Base-by-base conservation (phyloP, 352 stramenopile genomes). In the Hyaloperonospora brassicae region DNA sequence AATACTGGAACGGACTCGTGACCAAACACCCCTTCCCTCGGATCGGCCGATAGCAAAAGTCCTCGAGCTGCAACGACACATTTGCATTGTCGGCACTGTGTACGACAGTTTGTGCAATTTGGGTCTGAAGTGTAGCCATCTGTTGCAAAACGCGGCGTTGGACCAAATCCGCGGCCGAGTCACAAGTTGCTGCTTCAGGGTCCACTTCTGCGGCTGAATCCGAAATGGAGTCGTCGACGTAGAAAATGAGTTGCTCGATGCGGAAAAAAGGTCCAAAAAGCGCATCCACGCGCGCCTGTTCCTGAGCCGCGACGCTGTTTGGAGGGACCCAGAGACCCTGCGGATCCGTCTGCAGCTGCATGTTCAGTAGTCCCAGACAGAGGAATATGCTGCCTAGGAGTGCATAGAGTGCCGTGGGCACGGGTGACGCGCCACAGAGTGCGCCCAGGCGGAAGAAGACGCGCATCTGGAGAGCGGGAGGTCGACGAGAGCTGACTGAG, bases 161-260 rank as follows among this genome's bases (percentile, higher is more conserved):
- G 25, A 94, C 76, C 14, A 92, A 56, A 55, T 89, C 80, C 24
- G 68, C 52, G 10, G 64, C 55, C 9, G 44, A 51, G 25, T 70
- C 63, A 58, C 58, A 67, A 7, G 51, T 62, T 40, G 39, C 48
- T 54, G 42, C 43, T 23, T 53, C 30, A 35, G 35, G 52, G 42
- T 57, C 44, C 23, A 36, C 52, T 27, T 48, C 22, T 22, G 35
- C 53, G 42, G 54, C 44, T 25, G 35, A 57, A 27, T 48, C 30
- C 13, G 52, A 34, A 34, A 40, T 46, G 61, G 57, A 17, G 34
- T 66, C 45, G 17, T 74, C 66, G 1, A 74, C 66, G 66, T 86
- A 88, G 52, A 94, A 92, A 54, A 94, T 89, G 61, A 94, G 69
- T 54, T 94, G 84, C 57, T 94, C 56, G 50, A 94, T 69, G 68